These are phyloP conservation scores for Castanospermum australe DNA, from an alignment of 306 rosid genomes.

Conservation along the genomic window DNA sequence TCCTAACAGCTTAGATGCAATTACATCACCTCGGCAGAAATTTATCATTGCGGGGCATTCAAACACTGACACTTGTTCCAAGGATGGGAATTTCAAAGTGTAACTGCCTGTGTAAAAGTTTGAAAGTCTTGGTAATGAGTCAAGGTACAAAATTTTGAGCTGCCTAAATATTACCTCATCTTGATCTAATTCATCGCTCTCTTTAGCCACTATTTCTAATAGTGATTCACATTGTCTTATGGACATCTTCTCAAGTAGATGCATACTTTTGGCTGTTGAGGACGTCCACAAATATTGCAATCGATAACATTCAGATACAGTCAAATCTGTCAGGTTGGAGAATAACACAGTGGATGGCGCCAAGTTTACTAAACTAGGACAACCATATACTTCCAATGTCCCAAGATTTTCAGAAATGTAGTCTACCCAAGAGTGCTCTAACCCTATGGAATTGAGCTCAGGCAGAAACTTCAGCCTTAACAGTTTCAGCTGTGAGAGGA, in stretches of 20 bases:
- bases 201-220: not conserved
- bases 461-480: not conserved
- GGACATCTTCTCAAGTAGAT: not conserved
- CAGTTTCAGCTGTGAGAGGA: not conserved
- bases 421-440: not conserved
- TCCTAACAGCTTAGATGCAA: too few relatives aligned
- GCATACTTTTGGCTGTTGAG: not conserved
- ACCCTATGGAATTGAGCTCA: not conserved
- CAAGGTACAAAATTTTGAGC: not conserved
- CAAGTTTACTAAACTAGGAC: not conserved
- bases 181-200: not conserved
- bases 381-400: not conserved
- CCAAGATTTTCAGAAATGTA: not conserved
- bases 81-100: not conserved
- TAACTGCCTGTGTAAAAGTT: constrained; percentile 2
- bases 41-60: not conserved
- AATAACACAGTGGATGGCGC: not conserved
- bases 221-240: not conserved
- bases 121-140: not conserved
- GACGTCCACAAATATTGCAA: not conserved
- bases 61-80: not conserved
- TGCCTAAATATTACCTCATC: not conserved
- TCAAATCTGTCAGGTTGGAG: not conserved
- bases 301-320: not conserved
- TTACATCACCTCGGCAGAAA: not conserved